Evolutionary conservation across 2,329 filamentous ascomycete species (phyloP), one percentile per base, ranked within the genome.

Genomic region (Trichoderma hamatum): DNA sequence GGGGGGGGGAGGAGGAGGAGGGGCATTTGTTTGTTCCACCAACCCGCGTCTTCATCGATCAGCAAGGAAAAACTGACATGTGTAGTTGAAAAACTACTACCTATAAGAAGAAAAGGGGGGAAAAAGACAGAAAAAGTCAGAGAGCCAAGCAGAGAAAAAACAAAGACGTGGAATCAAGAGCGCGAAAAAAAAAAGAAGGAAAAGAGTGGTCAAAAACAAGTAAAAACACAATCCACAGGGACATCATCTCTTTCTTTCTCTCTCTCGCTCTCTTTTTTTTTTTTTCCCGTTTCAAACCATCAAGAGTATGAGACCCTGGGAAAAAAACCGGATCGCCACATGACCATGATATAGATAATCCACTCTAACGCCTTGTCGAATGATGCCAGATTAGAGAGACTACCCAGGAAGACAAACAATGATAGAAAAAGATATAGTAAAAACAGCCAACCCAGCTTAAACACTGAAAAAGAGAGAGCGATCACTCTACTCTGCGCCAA

Each of bases 401-500:
- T 74, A 76, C 74, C 76, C 74, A 74, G 74, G 74, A 73, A 73
- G 46, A 43, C 26, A 65, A 39, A 56, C n/a, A 62, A 61, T 68
- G 71, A 72, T 10, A 28, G 6, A 65, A 65, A 43, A 34, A 52
- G 32, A 43, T 43, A 19, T 43, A 43, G 19, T 10, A 49, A 71
- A 72, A 71, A 73, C 74, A 75, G 73, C 72, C 73, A 71, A 75
- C 72, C 72, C 73, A 75, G 72, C 71, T 59, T 32, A 39, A 24
- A 39, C 16, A 59, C 28, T 62, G 49, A 21, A 60, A 43, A 67
- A 2, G 30, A 32, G 24, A n/a, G n/a, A 19, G 32, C 21, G 11
- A 10, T 1, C 10, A 14, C 1, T 30, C 55, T 80, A 89, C 58
- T 89, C 87, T 71, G 86, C 84, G 65, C 84, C 84, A 74, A 90